Evolutionary conservation across 768 basidiomycete species (phyloP).

Genomic region (Phlebiopsis gigantea): DNA sequence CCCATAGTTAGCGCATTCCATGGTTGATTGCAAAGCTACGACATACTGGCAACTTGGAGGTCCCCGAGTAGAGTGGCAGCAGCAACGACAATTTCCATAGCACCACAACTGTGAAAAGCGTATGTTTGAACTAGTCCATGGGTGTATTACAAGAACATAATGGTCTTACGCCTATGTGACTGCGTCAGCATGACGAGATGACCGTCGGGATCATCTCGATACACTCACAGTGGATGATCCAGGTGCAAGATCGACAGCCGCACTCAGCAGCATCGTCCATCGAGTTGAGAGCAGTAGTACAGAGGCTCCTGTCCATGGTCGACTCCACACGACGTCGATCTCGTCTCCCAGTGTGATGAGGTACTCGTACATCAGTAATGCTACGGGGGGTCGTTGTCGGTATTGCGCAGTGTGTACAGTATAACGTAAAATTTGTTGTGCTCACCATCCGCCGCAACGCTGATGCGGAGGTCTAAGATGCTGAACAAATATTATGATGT

Average conservation of each 20-base stretch:
- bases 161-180: background rate
- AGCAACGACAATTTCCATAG: background rate
- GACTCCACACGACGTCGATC: background rate
- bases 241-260: background rate
- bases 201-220: too few relatives aligned
- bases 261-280: background rate
- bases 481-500: too few relatives aligned
- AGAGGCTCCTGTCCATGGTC: background rate
- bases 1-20: too few relatives aligned
- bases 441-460: too few relatives aligned
- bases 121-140: too few relatives aligned
- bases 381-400: too few relatives aligned
- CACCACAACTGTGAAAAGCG: too few relatives aligned
- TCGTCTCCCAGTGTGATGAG: background rate
- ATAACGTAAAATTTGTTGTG: too few relatives aligned
- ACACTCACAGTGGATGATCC: background rate
- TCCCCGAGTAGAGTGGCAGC: background rate
- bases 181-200: background rate
- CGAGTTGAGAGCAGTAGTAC: background rate
- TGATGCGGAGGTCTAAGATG: too few relatives aligned
- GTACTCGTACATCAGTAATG: background rate
- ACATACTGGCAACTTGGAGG: background rate
- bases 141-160: background rate
- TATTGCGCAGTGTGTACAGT: too few relatives aligned
- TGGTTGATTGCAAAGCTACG: background rate